Percentiles rank a stretch among this genome's conserved stretches.
Evolutionary conservation across 1,139 yeast genomes (phyloP).

Genomic region (Kodamaea arcana): DNA sequence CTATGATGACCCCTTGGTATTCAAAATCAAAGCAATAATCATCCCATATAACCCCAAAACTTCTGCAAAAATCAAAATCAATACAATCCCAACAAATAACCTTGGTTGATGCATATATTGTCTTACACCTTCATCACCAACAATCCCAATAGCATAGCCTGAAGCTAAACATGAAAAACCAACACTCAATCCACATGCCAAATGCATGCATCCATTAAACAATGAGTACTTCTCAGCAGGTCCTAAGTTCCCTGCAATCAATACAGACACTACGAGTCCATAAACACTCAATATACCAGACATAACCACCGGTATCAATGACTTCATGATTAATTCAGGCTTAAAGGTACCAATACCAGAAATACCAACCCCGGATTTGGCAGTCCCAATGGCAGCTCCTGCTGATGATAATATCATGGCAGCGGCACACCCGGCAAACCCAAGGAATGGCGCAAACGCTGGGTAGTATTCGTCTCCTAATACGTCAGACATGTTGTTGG

Average conservation of each 20-base stretch:
- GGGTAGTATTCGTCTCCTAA: conserved; percentile 64
- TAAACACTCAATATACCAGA: conserved; percentile 96
- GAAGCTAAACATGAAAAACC: conserved; percentile 97
- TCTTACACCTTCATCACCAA: conserved; percentile 98
- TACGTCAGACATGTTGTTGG: conserved; percentile 24
- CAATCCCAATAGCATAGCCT: conserved; percentile 98
- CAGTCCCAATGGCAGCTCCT: conserved; percentile 98
- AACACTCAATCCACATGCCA: conserved; percentile 92
- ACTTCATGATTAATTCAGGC: conserved; percentile 79
- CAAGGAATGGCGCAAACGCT: conserved; percentile 89
- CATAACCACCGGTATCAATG: conserved; percentile 93
- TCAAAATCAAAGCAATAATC: conserved; percentile 85
- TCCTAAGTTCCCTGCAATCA: conserved; percentile 87
- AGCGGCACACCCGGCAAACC: conserved; percentile 91
- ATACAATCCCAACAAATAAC: conserved; percentile 88
- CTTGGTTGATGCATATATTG: conserved; percentile 96
- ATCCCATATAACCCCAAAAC: conserved; percentile 95
- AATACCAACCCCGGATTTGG: conserved; percentile 97
- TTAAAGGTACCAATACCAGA: conserved; percentile 83
- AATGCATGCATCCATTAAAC: conserved; percentile 94
- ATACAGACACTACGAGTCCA: conserved; percentile 92
- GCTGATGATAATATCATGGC: conserved; percentile 88
- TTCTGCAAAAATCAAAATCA: conserved; percentile 96
- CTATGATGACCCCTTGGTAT: conserved; percentile 67
- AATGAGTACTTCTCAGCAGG: conserved; percentile 77